Evolutionary conservation across 352 stramenopile species (phyloP).

Genomic region (Phytophthora pisi): DNA sequence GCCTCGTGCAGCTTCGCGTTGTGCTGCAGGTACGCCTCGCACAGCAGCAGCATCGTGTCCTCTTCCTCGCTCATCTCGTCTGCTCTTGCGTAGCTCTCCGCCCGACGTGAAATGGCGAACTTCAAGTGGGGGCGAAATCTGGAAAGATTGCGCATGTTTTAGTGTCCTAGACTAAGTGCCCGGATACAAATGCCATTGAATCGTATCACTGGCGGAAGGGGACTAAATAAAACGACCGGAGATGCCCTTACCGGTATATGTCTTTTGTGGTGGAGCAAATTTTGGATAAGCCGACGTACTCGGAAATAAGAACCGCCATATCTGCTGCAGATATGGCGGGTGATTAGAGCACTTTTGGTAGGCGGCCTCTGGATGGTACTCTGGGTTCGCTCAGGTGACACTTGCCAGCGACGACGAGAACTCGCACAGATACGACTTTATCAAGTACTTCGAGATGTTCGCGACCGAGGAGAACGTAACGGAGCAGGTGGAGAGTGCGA

Average conservation of each 20-base stretch:
- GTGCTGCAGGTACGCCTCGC: not conserved
- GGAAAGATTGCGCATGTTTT: not conserved
- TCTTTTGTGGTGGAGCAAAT: not conserved
- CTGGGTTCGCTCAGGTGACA: constrained; percentile 52
- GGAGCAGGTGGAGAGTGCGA: constrained; percentile 26
- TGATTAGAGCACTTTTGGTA: not conserved
- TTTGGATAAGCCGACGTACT: not conserved
- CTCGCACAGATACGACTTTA: constrained; percentile 52
- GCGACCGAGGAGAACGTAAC: constrained; percentile 35
- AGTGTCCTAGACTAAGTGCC: not conserved
- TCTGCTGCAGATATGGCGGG: not conserved
- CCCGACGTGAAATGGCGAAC: not conserved
- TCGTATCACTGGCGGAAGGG: not conserved
- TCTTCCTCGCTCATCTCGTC: not conserved
- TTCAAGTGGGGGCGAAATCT: not conserved
- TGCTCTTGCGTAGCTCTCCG: not conserved
- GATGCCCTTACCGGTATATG: not conserved
- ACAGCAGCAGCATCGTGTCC: not conserved
- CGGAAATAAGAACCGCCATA: not conserved
- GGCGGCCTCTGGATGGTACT: constrained; percentile 40
- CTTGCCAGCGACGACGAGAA: constrained; percentile 35
- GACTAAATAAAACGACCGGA: not conserved
- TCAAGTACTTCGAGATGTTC: constrained; percentile 60
- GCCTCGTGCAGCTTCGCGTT: not conserved
- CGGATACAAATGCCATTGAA: not conserved